Evolutionary conservation across 805 yeast species (phyloP), one percentile per base, ranked within the genome.

Genomic region (Blastobotrys peoriensis): DNA sequence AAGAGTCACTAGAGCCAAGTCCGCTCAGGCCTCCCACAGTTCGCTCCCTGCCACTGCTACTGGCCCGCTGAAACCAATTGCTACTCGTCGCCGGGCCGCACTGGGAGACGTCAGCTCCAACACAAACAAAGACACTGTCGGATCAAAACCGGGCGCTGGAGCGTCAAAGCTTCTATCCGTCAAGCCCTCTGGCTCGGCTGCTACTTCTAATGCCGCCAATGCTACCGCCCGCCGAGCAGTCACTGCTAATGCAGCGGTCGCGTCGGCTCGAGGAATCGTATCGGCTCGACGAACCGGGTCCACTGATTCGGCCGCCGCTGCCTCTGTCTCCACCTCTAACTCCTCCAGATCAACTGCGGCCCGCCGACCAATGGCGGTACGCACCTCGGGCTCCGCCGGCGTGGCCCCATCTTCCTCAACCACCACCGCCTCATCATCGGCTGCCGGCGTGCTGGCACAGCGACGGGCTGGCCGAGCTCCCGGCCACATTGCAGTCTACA

Each of bases 51-150:
- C 47, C 18, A 13, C 28, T 28, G 17, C 45, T n/a, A 15, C 44
- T 5, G 41, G 33, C 9, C 38, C 35, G 13, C 20, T 28, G 19
- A 41, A 36, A 33, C 40, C 38, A 16, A 35, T 19, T 18, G 33
- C 33, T 25, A 56, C 53, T 18, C 52, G 61, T 13, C 56, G 61
- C 33, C 58, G 66, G n/a, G 56, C 61, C 10, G 66, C 67, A 4
- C 49, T 62, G 25, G 64, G 63, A 9, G 66, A 62, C 40, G 54
- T 62, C 19, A 60, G 65, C 44, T 19, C 18, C 35, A 62, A 62
- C 36, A 54, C 59, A 37, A 50, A 48, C 40, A 54, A 58, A 37
- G 43, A 40, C 18, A 37, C 21, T n/a, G 30, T 40, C 20, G 27
- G 23, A 13, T 33, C 34, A 8, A 25, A 25, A 13, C 10, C 30